Conservation (phyloP, 306 rosid genomes). For the Lagenaria siceraria region DNA sequence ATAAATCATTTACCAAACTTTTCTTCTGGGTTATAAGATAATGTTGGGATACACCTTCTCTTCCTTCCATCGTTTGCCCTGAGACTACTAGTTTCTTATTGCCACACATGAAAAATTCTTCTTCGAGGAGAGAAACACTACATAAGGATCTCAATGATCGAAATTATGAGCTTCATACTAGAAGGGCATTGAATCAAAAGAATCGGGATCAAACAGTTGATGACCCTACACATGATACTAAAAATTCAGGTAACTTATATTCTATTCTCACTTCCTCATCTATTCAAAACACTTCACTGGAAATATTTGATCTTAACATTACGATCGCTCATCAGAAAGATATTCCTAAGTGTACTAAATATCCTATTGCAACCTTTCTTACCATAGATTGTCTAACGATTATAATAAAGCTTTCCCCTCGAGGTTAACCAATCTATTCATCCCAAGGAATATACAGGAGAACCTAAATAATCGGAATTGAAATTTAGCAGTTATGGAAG, state of each 20-base stretch:
- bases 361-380: background rate
- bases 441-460: background rate
- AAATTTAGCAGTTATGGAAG: background rate
- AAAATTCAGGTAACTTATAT: background rate
- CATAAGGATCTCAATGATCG: too few relatives aligned
- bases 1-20: too few relatives aligned
- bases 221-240: background rate
- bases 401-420: background rate
- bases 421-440: background rate
- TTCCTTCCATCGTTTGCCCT: too few relatives aligned
- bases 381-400: background rate
- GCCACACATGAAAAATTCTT: too few relatives aligned
- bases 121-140: too few relatives aligned
- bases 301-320: background rate
- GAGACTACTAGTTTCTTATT: too few relatives aligned
- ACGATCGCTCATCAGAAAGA: background rate
- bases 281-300: too few relatives aligned
- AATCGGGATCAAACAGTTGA: too few relatives aligned
- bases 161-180: too few relatives aligned
- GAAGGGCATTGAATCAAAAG: background rate
- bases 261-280: too few relatives aligned
- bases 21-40: too few relatives aligned
- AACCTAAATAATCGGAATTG: background rate
- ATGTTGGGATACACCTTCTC: too few relatives aligned
- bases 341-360: background rate